Base-by-base conservation (phyloP, 2,329 filamentous ascomycete genomes). In the Paraphaeosphaeria sporulosa region DNA sequence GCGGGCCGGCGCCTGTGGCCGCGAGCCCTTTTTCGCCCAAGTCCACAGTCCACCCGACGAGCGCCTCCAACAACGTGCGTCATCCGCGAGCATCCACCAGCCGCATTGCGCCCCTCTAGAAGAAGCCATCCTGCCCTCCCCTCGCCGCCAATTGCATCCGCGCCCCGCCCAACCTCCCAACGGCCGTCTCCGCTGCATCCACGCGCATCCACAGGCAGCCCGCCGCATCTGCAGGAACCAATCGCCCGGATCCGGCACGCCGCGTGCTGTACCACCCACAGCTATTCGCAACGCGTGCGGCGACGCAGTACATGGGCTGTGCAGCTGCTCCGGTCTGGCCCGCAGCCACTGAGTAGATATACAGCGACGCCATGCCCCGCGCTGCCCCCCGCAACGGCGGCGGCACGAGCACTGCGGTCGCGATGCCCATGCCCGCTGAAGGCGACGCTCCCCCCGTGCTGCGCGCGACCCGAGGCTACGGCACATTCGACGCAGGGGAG, bases 361-460 rank as follows among this genome's bases (percentile, higher is more conserved):
- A 61, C 48, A 32, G 36, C 17, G 25, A 32, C 48, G 36, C 47
- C 61, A 71, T 67, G 66, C 55, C 58, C 49, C 61, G 56, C 62
- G 36, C 56, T 21, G 21, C 36, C 38, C 8, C 52, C 21, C 34
- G 47, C 52, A 49, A 46, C 56, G 49, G 54, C 23, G n/a, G 44
- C 55, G 58, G 55, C 57, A 57, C 56, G 40, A 73, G 71, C 61
- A 73, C 75, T 40, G 70, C 70, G 52, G 63, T 76, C 7, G 38
- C 38, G 59, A 78, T 78, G 76, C 64, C 38, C 60, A 78, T 78
- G 76, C 64, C 67, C 42, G 71, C 76, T 68, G 57, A 79, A 17
- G 42, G 30, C 60, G 82, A 83, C 30, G 82, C 83, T 68, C 27
- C 43, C 25, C 21, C 54, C 21, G 69, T 76, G 7, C 64, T 78